Percentiles rank a stretch among this genome's conserved stretches.
These are phyloP conservation scores for Alternaria metachromatica DNA, from an alignment of 2,329 filamentous ascomycete genomes.

Conservation along the genomic window DNA sequence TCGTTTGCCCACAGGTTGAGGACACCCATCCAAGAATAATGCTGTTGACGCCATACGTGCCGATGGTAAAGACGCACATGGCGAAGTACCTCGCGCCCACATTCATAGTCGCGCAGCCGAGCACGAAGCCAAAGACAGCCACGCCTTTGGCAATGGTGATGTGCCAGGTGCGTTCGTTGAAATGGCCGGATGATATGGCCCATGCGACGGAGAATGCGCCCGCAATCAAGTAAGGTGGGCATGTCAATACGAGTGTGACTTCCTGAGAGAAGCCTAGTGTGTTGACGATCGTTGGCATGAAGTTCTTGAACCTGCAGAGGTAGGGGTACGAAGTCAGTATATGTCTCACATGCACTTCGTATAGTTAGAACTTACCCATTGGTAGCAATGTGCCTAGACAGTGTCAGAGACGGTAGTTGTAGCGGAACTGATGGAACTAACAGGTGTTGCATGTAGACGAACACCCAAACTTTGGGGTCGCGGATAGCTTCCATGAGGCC, in stretches of 20 bases:
- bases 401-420: slow-evolving; percentile 56
- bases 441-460: slow-evolving; percentile 47
- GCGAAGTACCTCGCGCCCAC: slow-evolving; percentile 42
- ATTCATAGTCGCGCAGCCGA: slow-evolving; percentile 48
- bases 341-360: slow-evolving; percentile 20
- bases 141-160: slow-evolving; percentile 46
- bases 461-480: slow-evolving; percentile 61
- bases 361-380: slow-evolving; percentile 8
- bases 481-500: slow-evolving; percentile 56
- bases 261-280: slow-evolving; percentile 59
- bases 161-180: slow-evolving; percentile 52
- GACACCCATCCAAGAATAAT: slow-evolving; percentile 52
- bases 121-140: slow-evolving; percentile 48
- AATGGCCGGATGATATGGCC: slow-evolving; percentile 46
- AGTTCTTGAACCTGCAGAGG: slow-evolving; percentile 40
- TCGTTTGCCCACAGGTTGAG: slow-evolving; percentile 50
- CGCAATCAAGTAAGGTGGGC: slow-evolving; percentile 29
- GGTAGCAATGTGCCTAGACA: neutral
- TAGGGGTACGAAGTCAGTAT: neutral
- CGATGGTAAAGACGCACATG: slow-evolving; percentile 3
- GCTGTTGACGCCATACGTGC: slow-evolving; percentile 32
- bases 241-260: slow-evolving; percentile 59
- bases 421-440: slow-evolving; percentile 61
- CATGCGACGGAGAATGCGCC: slow-evolving; percentile 30
- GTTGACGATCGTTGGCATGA: slow-evolving; percentile 57